Base-by-base conservation (phyloP, 2,329 filamentous ascomycete species). In the Arthrocladium fulminans region DNA sequence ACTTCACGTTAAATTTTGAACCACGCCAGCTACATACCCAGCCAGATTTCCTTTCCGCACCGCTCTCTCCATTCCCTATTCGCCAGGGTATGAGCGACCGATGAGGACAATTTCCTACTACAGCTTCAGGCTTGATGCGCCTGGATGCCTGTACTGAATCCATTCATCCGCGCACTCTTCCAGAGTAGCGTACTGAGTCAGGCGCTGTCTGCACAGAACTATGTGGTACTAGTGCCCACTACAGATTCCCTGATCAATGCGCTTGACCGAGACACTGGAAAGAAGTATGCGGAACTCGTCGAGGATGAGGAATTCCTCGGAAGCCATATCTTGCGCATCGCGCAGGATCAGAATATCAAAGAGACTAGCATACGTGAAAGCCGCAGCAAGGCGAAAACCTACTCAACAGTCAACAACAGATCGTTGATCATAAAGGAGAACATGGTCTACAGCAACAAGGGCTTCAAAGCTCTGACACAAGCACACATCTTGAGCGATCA, bases 101-200 rank as follows among this genome's bases (percentile, higher is more conserved):
- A 47, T 47, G 44, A 37, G 44, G 19, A 30, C n/a, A 19, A 4
- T 9, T 12, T 10, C 19, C 32, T 15, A n/a, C 8, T 24, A 24
- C 32, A 47, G 34, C 30, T 47, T 38, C 45, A 53, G 56, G 56
- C 56, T 50, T 51, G 55, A 54, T 52, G 51, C 53, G 59, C 56
- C 74, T 84, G 84, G 81, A 95, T 95, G 89, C 89, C 89, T 83
- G 88, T 92, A 74, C 79, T 97, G 82, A 98, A 98, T 73, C 92
- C 92, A 68, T 97, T 96, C 73, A 79, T 98, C 69, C 84, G 86
- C 76, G 88, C 90, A 77, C 97, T 98, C 81, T 96, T 96, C 79
- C 88, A 88, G 75, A 97, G 88, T 79, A 82, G 87, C 67, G 79
- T 96, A 65, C 84, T 86, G 60, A 75, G 84, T 62, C 90, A 97